These are phyloP conservation scores for Lichtheimia ornata DNA, from an alignment of 371 early-diverging fungal species.

Conservation along the genomic window DNA sequence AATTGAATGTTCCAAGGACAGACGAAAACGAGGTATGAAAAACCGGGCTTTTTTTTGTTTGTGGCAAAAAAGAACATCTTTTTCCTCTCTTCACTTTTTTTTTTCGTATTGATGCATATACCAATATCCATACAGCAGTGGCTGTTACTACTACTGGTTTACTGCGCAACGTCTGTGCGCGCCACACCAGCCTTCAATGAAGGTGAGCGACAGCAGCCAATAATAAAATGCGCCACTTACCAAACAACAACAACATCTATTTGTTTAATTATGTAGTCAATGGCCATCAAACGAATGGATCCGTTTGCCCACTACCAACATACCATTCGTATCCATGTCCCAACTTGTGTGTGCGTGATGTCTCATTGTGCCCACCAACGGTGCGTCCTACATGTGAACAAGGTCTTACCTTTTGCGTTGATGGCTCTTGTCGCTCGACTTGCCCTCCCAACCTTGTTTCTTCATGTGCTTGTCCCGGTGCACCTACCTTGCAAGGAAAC, in stretches of 20 bases:
- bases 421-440: conserved; percentile 47
- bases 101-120: too few species aligned
- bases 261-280: conserved; percentile 48
- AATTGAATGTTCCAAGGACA: too few species aligned
- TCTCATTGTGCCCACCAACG: conserved; percentile 33
- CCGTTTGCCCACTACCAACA: conserved; percentile 42
- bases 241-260: not conserved
- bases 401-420: conserved; percentile 49
- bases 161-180: too few species aligned
- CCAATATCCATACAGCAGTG: too few species aligned
- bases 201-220: too few species aligned
- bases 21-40: too few species aligned
- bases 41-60: too few species aligned
- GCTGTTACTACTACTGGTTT: too few species aligned
- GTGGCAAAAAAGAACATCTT: too few species aligned
- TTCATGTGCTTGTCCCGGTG: conserved; percentile 45
- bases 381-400: conserved; percentile 41
- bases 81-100: too few species aligned
- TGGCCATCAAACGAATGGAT: conserved; percentile 38
- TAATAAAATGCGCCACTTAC: too few species aligned
- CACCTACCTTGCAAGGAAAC: conserved; percentile 23
- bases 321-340: conserved; percentile 46
- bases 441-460: conserved; percentile 36
- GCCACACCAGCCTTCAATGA: too few species aligned
- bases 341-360: conserved; percentile 50